Evolutionary conservation across 192 early-diverging fungal species (phyloP).

Genomic region (Chytriomyces sp.): DNA sequence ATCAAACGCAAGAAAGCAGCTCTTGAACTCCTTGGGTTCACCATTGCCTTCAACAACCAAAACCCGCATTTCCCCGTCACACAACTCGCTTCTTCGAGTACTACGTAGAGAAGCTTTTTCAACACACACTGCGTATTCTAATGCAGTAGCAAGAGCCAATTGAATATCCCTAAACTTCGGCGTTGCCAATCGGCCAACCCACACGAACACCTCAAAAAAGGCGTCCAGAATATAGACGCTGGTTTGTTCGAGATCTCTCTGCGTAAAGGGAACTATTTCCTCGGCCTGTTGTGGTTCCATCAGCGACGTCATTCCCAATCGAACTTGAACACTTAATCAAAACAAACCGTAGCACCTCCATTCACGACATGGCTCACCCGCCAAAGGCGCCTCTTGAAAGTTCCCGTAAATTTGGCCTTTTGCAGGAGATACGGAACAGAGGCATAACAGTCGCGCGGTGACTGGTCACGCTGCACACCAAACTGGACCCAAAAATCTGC

Average conservation of each 20-base stretch:
- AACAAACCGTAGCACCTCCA: conserved; percentile 37
- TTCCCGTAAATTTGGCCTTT: conserved; percentile 18
- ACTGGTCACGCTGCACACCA: background rate
- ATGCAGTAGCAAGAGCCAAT: conserved; percentile 32
- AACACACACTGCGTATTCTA: conserved; percentile 35
- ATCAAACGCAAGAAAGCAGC: conserved; percentile 40
- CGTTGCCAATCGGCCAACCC: conserved; percentile 34
- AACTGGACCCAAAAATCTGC: conserved; percentile 27
- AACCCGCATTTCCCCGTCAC: background rate
- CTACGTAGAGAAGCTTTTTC: background rate
- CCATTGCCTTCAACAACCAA: conserved; percentile 18
- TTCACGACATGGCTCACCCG: conserved; percentile 39
- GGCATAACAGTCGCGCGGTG: conserved; percentile 10
- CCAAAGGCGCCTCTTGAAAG: conserved; percentile 31
- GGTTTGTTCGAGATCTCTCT: conserved; percentile 24
- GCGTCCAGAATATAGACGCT: conserved; percentile 42
- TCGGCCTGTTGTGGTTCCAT: conserved; percentile 32
- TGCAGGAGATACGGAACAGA: conserved; percentile 21
- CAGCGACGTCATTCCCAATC: too few species aligned
- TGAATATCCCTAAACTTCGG: conserved; percentile 20
- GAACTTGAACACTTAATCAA: too few species aligned
- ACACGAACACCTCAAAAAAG: conserved; percentile 41
- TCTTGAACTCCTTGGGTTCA: conserved; percentile 38
- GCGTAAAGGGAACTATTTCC: conserved; percentile 36
- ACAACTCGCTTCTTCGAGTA: background rate